These are phyloP conservation scores for Dichomitus squalens DNA, from an alignment of 1,284 basidiomycete species.

Conservation along the genomic window DNA sequence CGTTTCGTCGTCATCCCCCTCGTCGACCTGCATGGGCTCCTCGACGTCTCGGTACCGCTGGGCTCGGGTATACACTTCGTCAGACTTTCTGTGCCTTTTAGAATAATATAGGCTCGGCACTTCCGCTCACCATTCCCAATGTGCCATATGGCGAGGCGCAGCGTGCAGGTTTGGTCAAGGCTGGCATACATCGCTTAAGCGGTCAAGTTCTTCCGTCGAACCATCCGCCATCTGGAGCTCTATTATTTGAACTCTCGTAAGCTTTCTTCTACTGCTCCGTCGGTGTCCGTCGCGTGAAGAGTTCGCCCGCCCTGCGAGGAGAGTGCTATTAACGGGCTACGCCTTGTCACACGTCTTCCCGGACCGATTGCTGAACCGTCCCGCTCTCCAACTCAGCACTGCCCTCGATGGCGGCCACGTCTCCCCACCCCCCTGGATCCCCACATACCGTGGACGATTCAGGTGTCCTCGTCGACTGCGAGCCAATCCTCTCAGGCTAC, in stretches of 20 bases:
- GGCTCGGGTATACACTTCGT: background rate
- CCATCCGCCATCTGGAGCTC: background rate
- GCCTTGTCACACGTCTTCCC: conserved; percentile 18
- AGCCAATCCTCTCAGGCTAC: conserved; percentile 23
- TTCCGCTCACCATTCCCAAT: background rate
- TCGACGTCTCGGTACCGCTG: background rate
- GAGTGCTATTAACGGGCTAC: background rate
- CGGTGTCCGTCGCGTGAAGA: background rate
- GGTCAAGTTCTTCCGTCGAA: background rate
- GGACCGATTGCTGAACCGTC: conserved; percentile 18
- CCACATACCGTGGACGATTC: conserved; percentile 9
- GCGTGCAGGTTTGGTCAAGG: background rate
- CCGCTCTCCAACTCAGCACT: conserved; percentile 8
- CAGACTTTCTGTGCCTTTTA: background rate
- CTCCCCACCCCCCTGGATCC: conserved; percentile 4
- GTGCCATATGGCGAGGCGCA: background rate
- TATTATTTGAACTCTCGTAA: background rate
- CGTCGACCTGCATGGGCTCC: background rate
- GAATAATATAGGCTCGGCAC: background rate
- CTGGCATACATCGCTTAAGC: background rate
- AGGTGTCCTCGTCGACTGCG: conserved; percentile 7
- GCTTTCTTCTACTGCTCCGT: background rate
- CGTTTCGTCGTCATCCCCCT: background rate
- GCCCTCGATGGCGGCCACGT: conserved; percentile 12
- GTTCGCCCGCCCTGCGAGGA: background rate